A percentile compares a stretch with the other conserved stretches of the same genome.
phyloP scores from a whole-genome alignment of 2,329 filamentous ascomycete species.

The Fusarium sp. region DNA sequence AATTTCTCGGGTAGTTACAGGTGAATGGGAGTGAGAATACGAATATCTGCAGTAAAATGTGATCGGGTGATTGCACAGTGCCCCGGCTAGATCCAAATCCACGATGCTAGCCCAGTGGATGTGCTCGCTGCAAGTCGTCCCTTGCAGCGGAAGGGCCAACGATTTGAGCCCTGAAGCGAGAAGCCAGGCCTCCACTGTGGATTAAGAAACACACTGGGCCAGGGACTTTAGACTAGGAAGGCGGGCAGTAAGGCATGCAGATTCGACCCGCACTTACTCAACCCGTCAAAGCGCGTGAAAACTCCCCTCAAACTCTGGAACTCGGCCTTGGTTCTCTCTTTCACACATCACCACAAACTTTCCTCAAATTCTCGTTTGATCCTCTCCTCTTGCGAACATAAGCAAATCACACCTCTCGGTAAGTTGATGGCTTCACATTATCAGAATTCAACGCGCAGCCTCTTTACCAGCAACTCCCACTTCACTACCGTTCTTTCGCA shows the following conservation, averaged over 20 bases:
- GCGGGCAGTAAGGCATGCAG: neutral
- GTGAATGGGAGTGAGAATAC: slow-evolving; percentile 1
- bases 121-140: slow-evolving; percentile 37
- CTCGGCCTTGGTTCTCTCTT: slow-evolving; percentile 19
- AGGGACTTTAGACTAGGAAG: slow-evolving; percentile 1
- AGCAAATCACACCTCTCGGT: slow-evolving; percentile 13
- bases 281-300: slow-evolving; percentile 36
- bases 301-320: slow-evolving; percentile 16
- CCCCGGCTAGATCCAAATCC: neutral
- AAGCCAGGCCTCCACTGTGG: slow-evolving; percentile 21
- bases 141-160: slow-evolving; percentile 36
- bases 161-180: slow-evolving; percentile 42
- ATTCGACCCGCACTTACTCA: slow-evolving; percentile 41
- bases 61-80: slow-evolving; percentile 39
- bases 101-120: slow-evolving; percentile 17
- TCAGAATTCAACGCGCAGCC: neutral
- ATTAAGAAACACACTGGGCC: slow-evolving; percentile 12
- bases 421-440: neutral
- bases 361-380: slow-evolving; percentile 21
- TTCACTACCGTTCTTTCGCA: neutral
- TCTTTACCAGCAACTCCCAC: neutral
- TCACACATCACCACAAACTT: slow-evolving; percentile 34
- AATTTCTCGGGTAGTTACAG: slow-evolving; percentile 27
- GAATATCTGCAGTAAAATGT: slow-evolving; percentile 4
- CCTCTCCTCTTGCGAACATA: slow-evolving; percentile 12